Conservation (phyloP, 2,329 filamentous ascomycete species). For the Trichoderma cornu-damae region DNA sequence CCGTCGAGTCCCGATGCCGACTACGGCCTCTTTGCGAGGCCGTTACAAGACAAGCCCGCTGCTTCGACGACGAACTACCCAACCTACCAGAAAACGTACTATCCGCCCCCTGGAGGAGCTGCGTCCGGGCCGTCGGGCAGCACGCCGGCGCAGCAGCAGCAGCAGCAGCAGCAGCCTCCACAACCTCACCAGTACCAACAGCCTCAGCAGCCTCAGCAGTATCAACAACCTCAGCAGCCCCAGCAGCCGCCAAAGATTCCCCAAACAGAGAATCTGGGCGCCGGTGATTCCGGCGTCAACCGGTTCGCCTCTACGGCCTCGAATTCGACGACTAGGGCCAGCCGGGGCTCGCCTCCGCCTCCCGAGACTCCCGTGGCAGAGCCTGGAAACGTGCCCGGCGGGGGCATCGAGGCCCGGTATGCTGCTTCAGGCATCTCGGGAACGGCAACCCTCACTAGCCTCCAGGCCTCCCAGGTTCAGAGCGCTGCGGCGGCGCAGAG, state of each 20-base stretch:
- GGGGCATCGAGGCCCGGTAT: slow-evolving; percentile 86
- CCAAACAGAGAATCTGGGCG: slow-evolving; percentile 26
- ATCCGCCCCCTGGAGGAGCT: slow-evolving; percentile 51
- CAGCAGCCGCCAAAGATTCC: slow-evolving; percentile 21
- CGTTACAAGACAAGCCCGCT: slow-evolving; percentile 40
- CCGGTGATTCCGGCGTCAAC: slow-evolving; percentile 50
- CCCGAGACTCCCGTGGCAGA: slow-evolving; percentile 85
- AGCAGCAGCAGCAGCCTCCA: slow-evolving; percentile 5
- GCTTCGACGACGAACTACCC: slow-evolving; percentile 40
- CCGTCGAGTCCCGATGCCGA: slow-evolving; percentile 73
- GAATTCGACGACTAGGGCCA: slow-evolving; percentile 86
- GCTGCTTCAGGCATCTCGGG: slow-evolving; percentile 87
- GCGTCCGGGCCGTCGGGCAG: slow-evolving; percentile 32
- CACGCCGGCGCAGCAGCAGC: slow-evolving; percentile 21
- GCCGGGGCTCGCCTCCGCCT: slow-evolving; percentile 86
- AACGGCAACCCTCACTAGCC: slow-evolving; percentile 70
- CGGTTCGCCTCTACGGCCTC: slow-evolving; percentile 78
- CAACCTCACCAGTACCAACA: slow-evolving; percentile 20
- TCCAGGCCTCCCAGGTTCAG: slow-evolving; percentile 56
- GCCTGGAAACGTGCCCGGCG: slow-evolving; percentile 63
- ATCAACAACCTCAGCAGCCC: slow-evolving; percentile 1
- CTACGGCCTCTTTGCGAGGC: slow-evolving; percentile 73
- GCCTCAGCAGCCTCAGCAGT: not conserved
- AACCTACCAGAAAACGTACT: slow-evolving; percentile 54
- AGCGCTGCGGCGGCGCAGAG: slow-evolving; percentile 79